Base-by-base conservation (phyloP, 352 stramenopile species). In the Phytophthora palmivora region DNA sequence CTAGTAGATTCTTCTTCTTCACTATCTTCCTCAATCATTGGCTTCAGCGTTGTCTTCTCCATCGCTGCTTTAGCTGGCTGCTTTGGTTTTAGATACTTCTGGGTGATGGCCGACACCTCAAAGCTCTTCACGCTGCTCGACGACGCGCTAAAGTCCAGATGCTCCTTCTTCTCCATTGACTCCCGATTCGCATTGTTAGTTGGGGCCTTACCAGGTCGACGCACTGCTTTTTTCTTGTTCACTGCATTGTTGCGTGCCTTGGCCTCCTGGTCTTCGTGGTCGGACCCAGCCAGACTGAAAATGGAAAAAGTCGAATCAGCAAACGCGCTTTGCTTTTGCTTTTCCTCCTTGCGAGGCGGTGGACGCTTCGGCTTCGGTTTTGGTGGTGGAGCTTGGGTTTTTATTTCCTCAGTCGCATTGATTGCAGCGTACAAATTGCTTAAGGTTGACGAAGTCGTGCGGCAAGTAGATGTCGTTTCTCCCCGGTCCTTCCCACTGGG, bases 261-360 rank as follows among this genome's bases (percentile, higher is more conserved):
- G 5, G 51, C 33, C 48, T 62, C 54, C 38, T 58, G 81, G 16
- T 77, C 79, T n/a, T 79, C 83, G 30, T 87, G 76, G 15, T 78
- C 67, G 6, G 71, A 67, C 12, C 46, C 70, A 2, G 67, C 63
- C 15, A 80, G 41, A 56, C 72, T 80, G 57, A 80, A 80, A 63
- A 80, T 80, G 39, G 72, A 80, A 24, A 75, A 75, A 24, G 72
- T 62, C 5, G 57, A 76, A 42, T 77, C 72, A 10, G 51, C 67
- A 47, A 72, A 72, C 14, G 49, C 42, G 55, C 58, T 73, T 42
- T 57, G 37, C n/a, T 32, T 49, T 30, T 71, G 48, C 54, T 58
- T 54, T 14, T 66, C 46, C 39, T 60, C 46, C 47, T 65, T 63
- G 10, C 67, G 48, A 6, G 61, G 41, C 10, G 36, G 39, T 11